These are phyloP conservation scores for Porpolomopsis calyptriformis DNA, from an alignment of 768 basidiomycete genomes.

Conservation along the genomic window DNA sequence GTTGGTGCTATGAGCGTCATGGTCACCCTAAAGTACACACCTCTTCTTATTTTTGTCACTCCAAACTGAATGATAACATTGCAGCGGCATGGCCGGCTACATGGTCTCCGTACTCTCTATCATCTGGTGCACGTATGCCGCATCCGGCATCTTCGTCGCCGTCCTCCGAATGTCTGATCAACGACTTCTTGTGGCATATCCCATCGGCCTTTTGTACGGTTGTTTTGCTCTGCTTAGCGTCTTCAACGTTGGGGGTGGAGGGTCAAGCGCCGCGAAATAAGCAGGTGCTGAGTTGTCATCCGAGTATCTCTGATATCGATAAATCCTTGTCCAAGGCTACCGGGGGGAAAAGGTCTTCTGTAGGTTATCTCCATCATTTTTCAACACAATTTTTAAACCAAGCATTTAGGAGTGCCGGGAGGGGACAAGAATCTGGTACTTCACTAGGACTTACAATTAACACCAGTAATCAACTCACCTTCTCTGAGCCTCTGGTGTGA, in stretches of 20 bases:
- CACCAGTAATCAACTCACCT: too few species aligned
- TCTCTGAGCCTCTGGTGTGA: too few species aligned
- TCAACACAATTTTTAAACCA: too few species aligned
- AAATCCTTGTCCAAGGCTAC: too few species aligned
- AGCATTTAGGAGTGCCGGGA: too few species aligned
- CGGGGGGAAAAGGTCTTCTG: too few species aligned
- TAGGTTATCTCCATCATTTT: too few species aligned
- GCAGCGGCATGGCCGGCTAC: constrained; percentile 78
- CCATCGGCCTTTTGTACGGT: constrained; percentile 86
- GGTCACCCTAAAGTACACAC: constrained; percentile 78
- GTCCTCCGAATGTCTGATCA: constrained; percentile 95
- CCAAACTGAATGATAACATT: not conserved
- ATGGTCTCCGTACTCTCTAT: constrained; percentile 73
- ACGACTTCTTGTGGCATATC: constrained; percentile 90
- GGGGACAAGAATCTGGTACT: too few species aligned
- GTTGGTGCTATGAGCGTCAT: constrained; percentile 83
- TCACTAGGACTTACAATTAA: too few species aligned
- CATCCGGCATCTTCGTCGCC: constrained; percentile 90
- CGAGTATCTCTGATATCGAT: too few species aligned
- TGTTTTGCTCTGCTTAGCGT: constrained; percentile 91
- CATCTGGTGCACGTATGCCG: constrained; percentile 94
- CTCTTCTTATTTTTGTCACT: not conserved
- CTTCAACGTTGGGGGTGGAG: constrained; percentile 46
- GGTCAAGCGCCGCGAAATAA: too few species aligned
- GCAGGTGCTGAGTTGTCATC: too few species aligned